Conservation (phyloP, 2,329 filamentous ascomycete genomes). For the Pseudogymnoascus sp. region DNA sequence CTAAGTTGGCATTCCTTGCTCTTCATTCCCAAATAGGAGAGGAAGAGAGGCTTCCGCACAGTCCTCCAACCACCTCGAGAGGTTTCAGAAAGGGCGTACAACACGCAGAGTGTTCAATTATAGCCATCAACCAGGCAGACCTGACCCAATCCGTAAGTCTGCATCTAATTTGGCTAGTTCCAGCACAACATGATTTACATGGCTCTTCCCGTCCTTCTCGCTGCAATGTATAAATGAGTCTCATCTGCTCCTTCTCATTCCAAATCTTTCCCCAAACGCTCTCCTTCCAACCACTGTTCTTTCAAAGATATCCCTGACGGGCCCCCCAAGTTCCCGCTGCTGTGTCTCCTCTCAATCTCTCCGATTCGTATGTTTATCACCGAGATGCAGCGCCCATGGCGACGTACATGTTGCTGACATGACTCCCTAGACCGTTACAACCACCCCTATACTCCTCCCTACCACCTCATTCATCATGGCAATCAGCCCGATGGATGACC, state of each 20-base stretch:
- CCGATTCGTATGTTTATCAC: conserved; percentile 29
- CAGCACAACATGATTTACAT: not conserved
- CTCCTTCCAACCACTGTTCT: conserved; percentile 33
- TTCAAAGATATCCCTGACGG: conserved; percentile 31
- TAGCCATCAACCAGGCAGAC: not conserved
- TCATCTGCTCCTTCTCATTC: conserved; percentile 10
- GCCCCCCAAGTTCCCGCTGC: conserved; percentile 22
- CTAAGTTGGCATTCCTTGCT: conserved; percentile 3
- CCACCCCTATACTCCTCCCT: conserved; percentile 25
- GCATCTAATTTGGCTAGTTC: conserved; percentile 6
- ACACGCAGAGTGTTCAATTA: not conserved
- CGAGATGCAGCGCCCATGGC: conserved; percentile 30
- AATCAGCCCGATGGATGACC: not conserved
- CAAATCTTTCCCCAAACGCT: conserved; percentile 31
- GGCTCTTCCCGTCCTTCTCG: not conserved
- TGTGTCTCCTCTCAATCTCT: conserved; percentile 31
- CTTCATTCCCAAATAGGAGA: not conserved
- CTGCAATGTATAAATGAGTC: conserved; percentile 4
- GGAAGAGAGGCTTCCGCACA: not conserved
- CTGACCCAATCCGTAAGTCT: conserved; percentile 1
- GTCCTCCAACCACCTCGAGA: not conserved
- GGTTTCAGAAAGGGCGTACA: not conserved
- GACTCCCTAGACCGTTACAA: conserved; percentile 26
- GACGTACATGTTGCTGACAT: conserved; percentile 21
- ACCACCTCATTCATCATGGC: conserved; percentile 1